Evolutionary conservation across 805 yeast genomes (phyloP), one percentile per base, ranked within the genome.

Genomic region (Kluyveromyces dobzhanskii): DNA sequence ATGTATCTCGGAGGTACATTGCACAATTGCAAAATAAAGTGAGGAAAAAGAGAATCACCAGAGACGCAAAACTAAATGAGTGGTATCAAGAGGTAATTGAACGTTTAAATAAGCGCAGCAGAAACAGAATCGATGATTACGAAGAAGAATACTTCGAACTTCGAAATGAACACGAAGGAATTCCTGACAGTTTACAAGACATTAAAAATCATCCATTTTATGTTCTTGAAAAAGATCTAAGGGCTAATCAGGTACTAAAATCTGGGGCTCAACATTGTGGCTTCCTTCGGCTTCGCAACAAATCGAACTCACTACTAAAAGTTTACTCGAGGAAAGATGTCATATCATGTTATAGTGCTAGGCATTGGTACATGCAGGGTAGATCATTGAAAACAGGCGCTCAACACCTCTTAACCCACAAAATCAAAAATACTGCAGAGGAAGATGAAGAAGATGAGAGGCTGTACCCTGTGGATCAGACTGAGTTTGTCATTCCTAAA

Each of bases 191-290:
- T 50, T 64, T 86, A 18, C 80, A 78, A 37, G 97, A 87, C 48
- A 85, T 88, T 56, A 79, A 78, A 37, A 79, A 79, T 37, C 98
- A 92, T 59, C 98, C 98, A 0, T 60, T 78, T 11, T 92, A 80
- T 58, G 92, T 82, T 0, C 57, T 92, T 11, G 94, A 85, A 55
- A 69, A 76, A 3, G 94, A 87, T 46, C 56, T 92, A 25, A 71
- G 72, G 35, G 71, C 73, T 37, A 82, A 80, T 54, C 95, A 92
- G 54, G 69, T 87, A 4, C 57, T 90, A 4, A 69, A 70, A 38
- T 85, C 88, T 0, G 49, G 78, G 71, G 29, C 74, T 77, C 17
- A 57, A 43, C 61, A 57, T 39, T 80, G 94, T 50, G 98, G 97
- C 1, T 77, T 78, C 23, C 68, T 85, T 21, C 64, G 80, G 16